phyloP scores from a whole-genome alignment of 805 yeast genomes.

The Maudiozyma turicensis region DNA sequence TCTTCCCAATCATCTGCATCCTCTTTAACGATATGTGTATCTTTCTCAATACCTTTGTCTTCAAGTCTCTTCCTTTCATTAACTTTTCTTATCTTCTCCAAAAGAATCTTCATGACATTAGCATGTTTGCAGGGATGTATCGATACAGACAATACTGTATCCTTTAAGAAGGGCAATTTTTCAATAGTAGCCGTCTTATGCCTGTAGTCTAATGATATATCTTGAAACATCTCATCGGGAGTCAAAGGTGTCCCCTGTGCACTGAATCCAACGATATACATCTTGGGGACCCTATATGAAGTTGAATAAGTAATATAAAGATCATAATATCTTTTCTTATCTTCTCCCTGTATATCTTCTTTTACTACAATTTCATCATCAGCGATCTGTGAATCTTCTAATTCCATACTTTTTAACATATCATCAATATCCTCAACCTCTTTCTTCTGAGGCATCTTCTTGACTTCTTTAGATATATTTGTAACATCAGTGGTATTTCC shows the following conservation, averaged over 20 bases:
- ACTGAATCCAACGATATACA: conserved; percentile 83
- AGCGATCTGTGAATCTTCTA: conserved; percentile 35
- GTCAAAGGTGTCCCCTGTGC: conserved; percentile 75
- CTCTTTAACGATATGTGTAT: conserved; percentile 25
- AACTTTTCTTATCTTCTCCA: conserved; percentile 60
- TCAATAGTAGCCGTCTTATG: conserved; percentile 96
- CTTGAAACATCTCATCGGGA: conserved; percentile 90
- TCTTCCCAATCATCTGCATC: conserved; percentile 49
- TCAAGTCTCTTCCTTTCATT: conserved; percentile 34
- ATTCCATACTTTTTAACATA: conserved; percentile 21
- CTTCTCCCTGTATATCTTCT: conserved; percentile 7
- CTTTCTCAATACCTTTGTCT: conserved; percentile 30
- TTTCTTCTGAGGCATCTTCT: not conserved
- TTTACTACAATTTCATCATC: conserved; percentile 35
- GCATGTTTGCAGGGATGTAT: conserved; percentile 97
- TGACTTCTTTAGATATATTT: not conserved
- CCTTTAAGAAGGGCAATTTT: conserved; percentile 71
- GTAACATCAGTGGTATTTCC: not conserved
- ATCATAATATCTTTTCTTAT: conserved; percentile 64
- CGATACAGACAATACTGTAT: conserved; percentile 58
- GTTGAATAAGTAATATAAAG: conserved; percentile 88
- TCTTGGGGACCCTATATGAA: conserved; percentile 89
- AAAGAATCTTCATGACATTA: conserved; percentile 80
- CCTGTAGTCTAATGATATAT: conserved; percentile 81
- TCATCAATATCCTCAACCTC: conserved; percentile 19